A percentile compares a stretch with the other conserved stretches of the same genome.
phyloP scores from a whole-genome alignment of 352 stramenopile genomes.

The Peronospora destructor region DNA sequence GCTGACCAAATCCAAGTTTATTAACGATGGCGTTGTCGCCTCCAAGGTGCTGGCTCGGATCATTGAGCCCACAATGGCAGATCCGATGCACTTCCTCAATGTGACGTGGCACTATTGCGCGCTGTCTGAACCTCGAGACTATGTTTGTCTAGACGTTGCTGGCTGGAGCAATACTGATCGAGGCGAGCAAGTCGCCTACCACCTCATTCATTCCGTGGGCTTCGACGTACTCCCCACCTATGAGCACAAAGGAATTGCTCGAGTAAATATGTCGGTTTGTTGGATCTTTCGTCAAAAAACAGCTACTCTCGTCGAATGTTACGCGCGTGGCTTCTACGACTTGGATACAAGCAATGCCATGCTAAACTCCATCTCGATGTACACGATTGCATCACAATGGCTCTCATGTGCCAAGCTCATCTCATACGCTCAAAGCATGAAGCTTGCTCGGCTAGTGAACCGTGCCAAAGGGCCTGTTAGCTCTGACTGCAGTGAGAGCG shows the following conservation, averaged over 20 bases:
- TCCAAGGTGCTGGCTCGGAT: constrained; percentile 27
- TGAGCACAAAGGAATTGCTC: constrained; percentile 26
- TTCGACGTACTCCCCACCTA: constrained; percentile 28
- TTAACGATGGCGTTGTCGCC: constrained; percentile 25
- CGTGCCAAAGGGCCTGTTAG: constrained; percentile 17
- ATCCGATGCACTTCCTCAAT: constrained; percentile 34
- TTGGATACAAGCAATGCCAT: constrained; percentile 34
- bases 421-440: constrained; percentile 37
- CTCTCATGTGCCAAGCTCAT: constrained; percentile 26
- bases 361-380: constrained; percentile 34
- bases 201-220: constrained; percentile 35
- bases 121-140: constrained; percentile 32
- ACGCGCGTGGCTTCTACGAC: constrained; percentile 30
- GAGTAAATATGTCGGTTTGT: constrained; percentile 40
- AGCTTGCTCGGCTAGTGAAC: constrained; percentile 32
- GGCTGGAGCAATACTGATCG: constrained; percentile 15
- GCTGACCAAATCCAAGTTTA: constrained; percentile 31
- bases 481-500: constrained; percentile 26
- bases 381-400: constrained; percentile 27
- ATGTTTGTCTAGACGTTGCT: constrained; percentile 32
- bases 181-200: constrained; percentile 30
- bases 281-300: constrained; percentile 38
- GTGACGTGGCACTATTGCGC: constrained; percentile 33
- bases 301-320: constrained; percentile 25
- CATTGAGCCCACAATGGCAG: constrained; percentile 29